These are phyloP conservation scores for Arctostaphylos glauca DNA, from an alignment of 148 eudicot genomes.

Conservation along the genomic window DNA sequence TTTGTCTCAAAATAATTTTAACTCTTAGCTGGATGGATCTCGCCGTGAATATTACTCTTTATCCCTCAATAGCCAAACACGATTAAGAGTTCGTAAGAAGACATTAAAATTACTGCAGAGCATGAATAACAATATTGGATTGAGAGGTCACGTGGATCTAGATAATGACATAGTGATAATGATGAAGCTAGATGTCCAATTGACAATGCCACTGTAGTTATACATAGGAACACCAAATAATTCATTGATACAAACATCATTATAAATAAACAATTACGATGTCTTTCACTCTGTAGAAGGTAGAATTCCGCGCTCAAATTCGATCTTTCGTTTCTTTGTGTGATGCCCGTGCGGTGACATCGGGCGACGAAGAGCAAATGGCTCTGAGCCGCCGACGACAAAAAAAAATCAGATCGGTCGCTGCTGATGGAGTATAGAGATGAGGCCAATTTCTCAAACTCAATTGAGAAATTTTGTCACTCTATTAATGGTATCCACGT, in stretches of 20 bases:
- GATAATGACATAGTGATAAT: neutral
- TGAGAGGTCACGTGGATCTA: neutral
- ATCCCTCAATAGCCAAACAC: conserved; percentile 9
- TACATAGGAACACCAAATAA: conserved; percentile 7
- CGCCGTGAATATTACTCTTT: no score
- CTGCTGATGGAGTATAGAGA: no score
- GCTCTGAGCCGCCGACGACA: no score
- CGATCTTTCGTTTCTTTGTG: neutral
- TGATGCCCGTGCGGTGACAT: no score
- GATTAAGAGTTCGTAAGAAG: conserved; percentile 4
- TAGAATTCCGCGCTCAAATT: neutral
- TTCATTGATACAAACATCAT: neutral
- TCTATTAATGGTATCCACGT: no score
- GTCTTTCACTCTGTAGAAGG: neutral
- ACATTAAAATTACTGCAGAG: conserved; percentile 20
- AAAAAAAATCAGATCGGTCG: no score
- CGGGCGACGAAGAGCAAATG: no score
- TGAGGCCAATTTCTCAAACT: no score
- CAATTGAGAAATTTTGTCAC: no score
- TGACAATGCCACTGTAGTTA: conserved; percentile 9
- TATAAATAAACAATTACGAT: neutral
- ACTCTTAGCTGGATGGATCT: no score
- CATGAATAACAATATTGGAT: neutral
- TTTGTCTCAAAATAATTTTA: no score
- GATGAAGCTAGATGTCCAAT: conserved; percentile 13